These are phyloP conservation scores for Hanseniaspora valbyensis DNA, from an alignment of 805 yeast genomes.

Conservation along the genomic window DNA sequence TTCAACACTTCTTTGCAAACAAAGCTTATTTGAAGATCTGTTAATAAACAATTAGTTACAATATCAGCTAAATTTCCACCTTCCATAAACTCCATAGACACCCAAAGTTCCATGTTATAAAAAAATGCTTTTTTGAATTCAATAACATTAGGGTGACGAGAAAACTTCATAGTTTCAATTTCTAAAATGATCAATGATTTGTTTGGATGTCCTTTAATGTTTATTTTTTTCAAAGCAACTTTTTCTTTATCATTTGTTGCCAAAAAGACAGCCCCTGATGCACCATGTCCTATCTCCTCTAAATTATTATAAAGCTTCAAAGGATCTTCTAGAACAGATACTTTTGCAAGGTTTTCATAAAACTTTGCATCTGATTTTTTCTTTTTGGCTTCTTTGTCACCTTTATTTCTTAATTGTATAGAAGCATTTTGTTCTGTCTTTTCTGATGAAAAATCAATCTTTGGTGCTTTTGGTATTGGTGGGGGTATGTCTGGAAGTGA, in stretches of 20 bases:
- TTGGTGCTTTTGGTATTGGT: not conserved
- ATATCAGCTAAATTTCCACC: constrained; percentile 96
- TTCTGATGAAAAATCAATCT: constrained; percentile 23
- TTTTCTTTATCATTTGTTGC: constrained; percentile 43
- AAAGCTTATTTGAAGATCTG: constrained; percentile 91
- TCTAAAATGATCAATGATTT: constrained; percentile 91
- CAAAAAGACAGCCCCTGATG: constrained; percentile 92
- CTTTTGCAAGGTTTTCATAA: constrained; percentile 65
- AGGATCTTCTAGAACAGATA: constrained; percentile 53
- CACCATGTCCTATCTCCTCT: constrained; percentile 92
- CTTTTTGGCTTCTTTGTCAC: constrained; percentile 64
- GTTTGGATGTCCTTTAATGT: constrained; percentile 85
- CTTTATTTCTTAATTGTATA: constrained; percentile 19
- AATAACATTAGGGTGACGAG: constrained; percentile 83
- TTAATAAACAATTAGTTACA: constrained; percentile 75
- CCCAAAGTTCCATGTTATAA: constrained; percentile 79
- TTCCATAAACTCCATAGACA: constrained; percentile 97
- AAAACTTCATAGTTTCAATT: constrained; percentile 88
- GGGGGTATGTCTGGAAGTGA: not conserved
- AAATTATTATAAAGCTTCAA: constrained; percentile 53
- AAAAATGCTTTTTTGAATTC: constrained; percentile 82
- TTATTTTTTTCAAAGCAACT: constrained; percentile 96
- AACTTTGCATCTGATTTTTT: constrained; percentile 56
- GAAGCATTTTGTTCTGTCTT: not conserved
- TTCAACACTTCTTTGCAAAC: constrained; percentile 82